Conservation (phyloP, 306 rosid genomes). For the Begonia fuchsioides region DNA sequence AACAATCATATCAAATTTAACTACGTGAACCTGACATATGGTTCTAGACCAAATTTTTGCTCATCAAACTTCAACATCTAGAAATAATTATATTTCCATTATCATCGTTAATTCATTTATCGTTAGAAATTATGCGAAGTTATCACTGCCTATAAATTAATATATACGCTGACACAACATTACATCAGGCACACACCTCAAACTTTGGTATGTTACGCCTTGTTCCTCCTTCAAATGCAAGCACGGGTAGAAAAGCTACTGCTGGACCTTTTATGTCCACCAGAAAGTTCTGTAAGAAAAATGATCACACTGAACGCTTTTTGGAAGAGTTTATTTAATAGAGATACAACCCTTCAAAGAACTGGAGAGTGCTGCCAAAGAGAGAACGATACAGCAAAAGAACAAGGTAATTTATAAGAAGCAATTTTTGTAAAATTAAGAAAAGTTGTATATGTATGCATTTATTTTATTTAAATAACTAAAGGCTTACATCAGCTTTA, state of each 20-base stretch:
- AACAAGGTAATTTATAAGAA: background rate
- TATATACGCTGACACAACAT: background rate
- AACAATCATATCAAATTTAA: too few species aligned
- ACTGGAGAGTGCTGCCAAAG: too few species aligned
- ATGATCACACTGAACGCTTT: background rate
- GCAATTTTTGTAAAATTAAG: too few species aligned
- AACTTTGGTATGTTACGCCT: slow-evolving; percentile 90
- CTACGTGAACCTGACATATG: too few species aligned
- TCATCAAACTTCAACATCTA: too few species aligned
- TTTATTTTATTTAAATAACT: background rate
- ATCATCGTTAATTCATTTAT: too few species aligned
- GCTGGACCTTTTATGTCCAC: slow-evolving; percentile 87
- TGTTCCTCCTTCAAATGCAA: slow-evolving; percentile 98
- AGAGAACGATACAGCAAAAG: background rate
- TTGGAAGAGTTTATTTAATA: too few species aligned
- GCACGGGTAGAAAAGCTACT: slow-evolving; percentile 74
- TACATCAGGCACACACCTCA: slow-evolving; percentile 36
- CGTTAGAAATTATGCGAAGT: too few species aligned
- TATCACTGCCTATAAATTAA: slow-evolving; percentile 1
- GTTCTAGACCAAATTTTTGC: too few species aligned
- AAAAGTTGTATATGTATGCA: too few species aligned
- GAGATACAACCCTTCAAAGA: too few species aligned
- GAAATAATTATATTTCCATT: too few species aligned
- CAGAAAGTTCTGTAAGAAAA: slow-evolving; percentile 56
- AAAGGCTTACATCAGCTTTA: slow-evolving; percentile 66